These are phyloP conservation scores for Rhodotorula sp. DNA, from an alignment of 1,284 basidiomycete genomes.

Conservation along the genomic window DNA sequence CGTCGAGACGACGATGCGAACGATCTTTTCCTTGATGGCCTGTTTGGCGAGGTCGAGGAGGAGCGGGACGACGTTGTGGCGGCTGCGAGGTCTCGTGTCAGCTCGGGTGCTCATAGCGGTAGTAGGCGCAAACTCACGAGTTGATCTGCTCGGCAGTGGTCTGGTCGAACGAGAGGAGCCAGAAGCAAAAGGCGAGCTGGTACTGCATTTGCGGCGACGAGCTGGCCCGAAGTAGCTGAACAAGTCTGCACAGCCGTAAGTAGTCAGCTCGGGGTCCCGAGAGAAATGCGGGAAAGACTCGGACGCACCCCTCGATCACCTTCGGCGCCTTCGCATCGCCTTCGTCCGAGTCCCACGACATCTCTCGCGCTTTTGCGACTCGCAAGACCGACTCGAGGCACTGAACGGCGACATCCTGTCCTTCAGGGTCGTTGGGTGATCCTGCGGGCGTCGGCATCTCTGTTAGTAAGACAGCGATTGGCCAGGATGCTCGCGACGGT, in stretches of 20 bases:
- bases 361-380: constrained; percentile 67
- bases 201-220: constrained; percentile 84
- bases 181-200: constrained; percentile 86
- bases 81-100: constrained; percentile 55
- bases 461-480: no score
- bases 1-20: constrained; percentile 89
- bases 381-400: constrained; percentile 83
- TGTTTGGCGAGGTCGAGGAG: constrained; percentile 80
- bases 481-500: no score
- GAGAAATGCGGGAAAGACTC: neutral
- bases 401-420: constrained; percentile 85
- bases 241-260: constrained; percentile 19
- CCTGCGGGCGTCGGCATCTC: neutral
- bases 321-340: constrained; percentile 31
- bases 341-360: constrained; percentile 52
- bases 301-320: constrained; percentile 59
- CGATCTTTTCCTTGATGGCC: constrained; percentile 96
- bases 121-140: constrained; percentile 27
- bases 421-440: constrained; percentile 55
- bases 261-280: neutral
- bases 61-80: constrained; percentile 84
- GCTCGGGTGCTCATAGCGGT: neutral
- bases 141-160: constrained; percentile 81
- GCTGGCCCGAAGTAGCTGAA: constrained; percentile 27
- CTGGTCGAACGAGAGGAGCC: constrained; percentile 89